phyloP scores from a whole-genome alignment of 352 stramenopile genomes.

The Peronospora tabacina region DNA sequence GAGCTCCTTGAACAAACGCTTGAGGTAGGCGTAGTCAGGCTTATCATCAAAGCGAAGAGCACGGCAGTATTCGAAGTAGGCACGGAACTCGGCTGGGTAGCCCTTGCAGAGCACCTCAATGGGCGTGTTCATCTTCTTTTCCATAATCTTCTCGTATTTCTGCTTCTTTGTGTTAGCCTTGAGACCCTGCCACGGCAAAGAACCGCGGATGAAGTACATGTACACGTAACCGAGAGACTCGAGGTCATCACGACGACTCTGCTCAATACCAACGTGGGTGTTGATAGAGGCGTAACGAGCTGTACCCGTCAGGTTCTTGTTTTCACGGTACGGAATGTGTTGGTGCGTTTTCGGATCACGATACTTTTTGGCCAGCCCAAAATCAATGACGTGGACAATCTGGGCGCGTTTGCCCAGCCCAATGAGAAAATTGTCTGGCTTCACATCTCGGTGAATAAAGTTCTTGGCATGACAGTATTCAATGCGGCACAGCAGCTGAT shows the following conservation, averaged over 20 bases:
- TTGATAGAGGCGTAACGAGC: conserved; percentile 98
- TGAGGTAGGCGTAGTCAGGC: conserved; percentile 86
- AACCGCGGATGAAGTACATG: conserved; percentile 92
- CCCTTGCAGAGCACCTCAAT: conserved; percentile 91
- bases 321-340: conserved; percentile 88
- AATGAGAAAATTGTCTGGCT: conserved; percentile 89
- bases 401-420: conserved; percentile 82
- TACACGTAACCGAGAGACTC: conserved; percentile 95
- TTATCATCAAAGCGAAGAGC: conserved; percentile 85
- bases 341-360: conserved; percentile 84
- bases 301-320: conserved; percentile 92
- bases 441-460: conserved; percentile 88
- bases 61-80: conserved; percentile 94
- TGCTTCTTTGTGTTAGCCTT: conserved; percentile 93
- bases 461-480: conserved; percentile 87
- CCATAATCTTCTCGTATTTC: conserved; percentile 98
- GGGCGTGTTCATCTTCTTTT: conserved; percentile 96
- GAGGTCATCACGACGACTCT: conserved; percentile 95
- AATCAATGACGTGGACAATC: conserved; percentile 85
- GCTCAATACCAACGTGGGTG: conserved; percentile 97
- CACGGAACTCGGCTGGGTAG: conserved; percentile 94
- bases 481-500: conserved; percentile 78
- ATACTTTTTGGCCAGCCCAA: conserved; percentile 88
- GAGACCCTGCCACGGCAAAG: conserved; percentile 96
- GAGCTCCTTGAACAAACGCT: conserved; percentile 97